A percentile compares a stretch with the other conserved stretches of the same genome.
Conservation (phyloP, 2,329 filamentous ascomycete genomes). For the Gliomastix tumulicola region DNA sequence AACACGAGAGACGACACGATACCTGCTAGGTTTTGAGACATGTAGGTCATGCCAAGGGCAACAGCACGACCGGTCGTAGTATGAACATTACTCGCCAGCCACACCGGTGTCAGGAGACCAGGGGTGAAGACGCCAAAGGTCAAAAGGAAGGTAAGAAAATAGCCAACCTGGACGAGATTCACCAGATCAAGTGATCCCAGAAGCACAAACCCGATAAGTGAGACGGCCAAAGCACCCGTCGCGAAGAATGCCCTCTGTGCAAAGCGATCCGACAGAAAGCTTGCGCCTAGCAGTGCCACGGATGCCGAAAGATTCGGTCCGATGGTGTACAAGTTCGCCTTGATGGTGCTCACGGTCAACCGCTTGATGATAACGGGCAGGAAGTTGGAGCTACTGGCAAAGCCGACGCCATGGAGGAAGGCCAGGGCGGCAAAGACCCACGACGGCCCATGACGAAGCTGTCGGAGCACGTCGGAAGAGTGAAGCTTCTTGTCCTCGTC, state of each 20-base stretch:
- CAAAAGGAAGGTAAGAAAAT: constrained; percentile 14
- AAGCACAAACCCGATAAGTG: constrained; percentile 11
- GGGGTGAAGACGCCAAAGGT: constrained; percentile 12
- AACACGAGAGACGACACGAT: constrained; percentile 5
- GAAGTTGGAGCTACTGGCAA: constrained; percentile 15
- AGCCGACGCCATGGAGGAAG: constrained; percentile 14
- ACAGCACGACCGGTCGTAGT: constrained; percentile 6
- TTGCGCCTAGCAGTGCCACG: constrained; percentile 7
- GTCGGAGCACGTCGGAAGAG: constrained; percentile 12
- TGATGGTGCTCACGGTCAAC: constrained; percentile 20
- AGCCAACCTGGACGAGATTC: constrained; percentile 9
- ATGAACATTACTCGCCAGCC: constrained; percentile 4
- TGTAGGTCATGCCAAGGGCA: constrained; percentile 5
- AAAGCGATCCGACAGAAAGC: constrained; percentile 10
- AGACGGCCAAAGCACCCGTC: constrained; percentile 7
- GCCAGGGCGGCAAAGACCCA: constrained; percentile 14
- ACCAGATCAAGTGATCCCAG: constrained; percentile 11
- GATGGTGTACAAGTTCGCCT: constrained; percentile 16
- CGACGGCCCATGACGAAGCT: constrained; percentile 11
- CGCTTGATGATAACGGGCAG: constrained; percentile 21
- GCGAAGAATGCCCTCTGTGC: constrained; percentile 10
- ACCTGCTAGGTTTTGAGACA: constrained; percentile 5
- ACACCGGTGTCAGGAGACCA: constrained; percentile 4
- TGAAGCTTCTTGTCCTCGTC: constrained; percentile 11
- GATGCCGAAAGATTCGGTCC: constrained; percentile 13